phyloP scores from a whole-genome alignment of 2,329 filamentous ascomycete genomes.

The Teratosphaeria viscida region DNA sequence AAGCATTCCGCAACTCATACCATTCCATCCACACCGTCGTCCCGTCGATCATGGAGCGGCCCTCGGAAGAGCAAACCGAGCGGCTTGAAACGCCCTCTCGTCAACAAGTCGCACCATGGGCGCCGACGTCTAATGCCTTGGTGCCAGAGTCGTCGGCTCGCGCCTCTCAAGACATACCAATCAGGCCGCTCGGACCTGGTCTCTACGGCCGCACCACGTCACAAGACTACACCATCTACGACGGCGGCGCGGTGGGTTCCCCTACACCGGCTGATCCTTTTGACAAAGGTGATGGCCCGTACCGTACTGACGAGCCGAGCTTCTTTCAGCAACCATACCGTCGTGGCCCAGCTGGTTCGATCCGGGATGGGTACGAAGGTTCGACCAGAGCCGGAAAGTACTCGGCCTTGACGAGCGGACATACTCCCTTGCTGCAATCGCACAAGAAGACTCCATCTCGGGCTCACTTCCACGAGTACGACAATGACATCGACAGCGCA shows the following conservation, averaged over 20 bases:
- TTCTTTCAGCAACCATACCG: background rate
- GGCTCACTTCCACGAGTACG: background rate
- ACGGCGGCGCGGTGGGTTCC: background rate
- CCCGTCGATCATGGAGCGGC: slow-evolving; percentile 1
- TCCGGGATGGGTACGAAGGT: background rate
- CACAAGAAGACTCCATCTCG: background rate
- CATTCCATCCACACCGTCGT: background rate
- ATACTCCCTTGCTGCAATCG: background rate
- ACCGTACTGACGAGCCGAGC: background rate
- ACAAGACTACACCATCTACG: slow-evolving; percentile 1
- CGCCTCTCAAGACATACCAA: background rate
- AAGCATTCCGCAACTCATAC: background rate
- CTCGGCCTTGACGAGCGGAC: background rate
- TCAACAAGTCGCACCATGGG: slow-evolving; percentile 1
- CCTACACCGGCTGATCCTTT: background rate
- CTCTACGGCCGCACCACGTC: background rate
- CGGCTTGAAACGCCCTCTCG: background rate
- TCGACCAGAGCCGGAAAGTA: background rate
- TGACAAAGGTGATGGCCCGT: background rate
- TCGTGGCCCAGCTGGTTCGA: background rate
- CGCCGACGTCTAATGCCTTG: background rate
- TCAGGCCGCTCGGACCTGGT: background rate
- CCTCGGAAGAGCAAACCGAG: background rate
- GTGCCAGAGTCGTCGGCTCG: background rate
- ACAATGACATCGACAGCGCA: background rate